A percentile compares a stretch with the other conserved stretches of the same genome.
These are phyloP conservation scores for Cystofilobasidium bisporidii DNA, from an alignment of 768 basidiomycete genomes.

Conservation along the genomic window DNA sequence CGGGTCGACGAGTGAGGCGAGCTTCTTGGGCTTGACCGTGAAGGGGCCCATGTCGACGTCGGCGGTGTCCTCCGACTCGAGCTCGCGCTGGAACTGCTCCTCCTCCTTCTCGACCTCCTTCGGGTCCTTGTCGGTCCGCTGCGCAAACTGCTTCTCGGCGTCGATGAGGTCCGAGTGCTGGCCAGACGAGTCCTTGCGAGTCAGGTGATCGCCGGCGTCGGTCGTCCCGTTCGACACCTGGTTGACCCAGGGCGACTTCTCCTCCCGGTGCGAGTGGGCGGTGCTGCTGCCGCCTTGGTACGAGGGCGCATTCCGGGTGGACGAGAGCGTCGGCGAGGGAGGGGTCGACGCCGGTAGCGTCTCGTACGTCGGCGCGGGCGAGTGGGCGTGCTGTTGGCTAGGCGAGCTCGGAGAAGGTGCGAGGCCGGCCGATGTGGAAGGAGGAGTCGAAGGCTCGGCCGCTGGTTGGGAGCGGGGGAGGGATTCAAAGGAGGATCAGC, in stretches of 20 bases:
- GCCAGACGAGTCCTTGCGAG: not conserved
- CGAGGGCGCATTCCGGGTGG: too few relatives aligned
- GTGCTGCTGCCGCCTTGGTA: too few relatives aligned
- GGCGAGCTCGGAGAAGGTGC: too few relatives aligned
- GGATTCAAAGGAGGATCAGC: too few relatives aligned
- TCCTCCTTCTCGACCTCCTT: slow-evolving; percentile 21
- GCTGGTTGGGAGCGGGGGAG: not conserved
- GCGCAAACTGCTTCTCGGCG: not conserved
- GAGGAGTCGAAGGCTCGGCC: not conserved
- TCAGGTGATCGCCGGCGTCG: not conserved
- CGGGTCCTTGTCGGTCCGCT: slow-evolving; percentile 1
- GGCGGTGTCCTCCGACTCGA: slow-evolving; percentile 37
- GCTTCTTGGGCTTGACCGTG: slow-evolving; percentile 56
- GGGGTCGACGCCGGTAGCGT: not conserved
- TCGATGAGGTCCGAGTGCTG: not conserved
- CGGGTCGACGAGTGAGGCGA: slow-evolving; percentile 82
- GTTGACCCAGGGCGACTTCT: not conserved
- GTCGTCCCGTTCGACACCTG: not conserved
- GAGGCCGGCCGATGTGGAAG: not conserved
- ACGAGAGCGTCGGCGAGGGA: not conserved
- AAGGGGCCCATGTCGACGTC: slow-evolving; percentile 62
- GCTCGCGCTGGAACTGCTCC: slow-evolving; percentile 27
- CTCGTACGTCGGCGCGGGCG: slow-evolving; percentile 7
- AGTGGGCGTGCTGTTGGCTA: not conserved
- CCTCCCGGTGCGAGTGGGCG: not conserved